Conservation (phyloP, 768 basidiomycete species). For the Peribolospora kevripleyi region DNA sequence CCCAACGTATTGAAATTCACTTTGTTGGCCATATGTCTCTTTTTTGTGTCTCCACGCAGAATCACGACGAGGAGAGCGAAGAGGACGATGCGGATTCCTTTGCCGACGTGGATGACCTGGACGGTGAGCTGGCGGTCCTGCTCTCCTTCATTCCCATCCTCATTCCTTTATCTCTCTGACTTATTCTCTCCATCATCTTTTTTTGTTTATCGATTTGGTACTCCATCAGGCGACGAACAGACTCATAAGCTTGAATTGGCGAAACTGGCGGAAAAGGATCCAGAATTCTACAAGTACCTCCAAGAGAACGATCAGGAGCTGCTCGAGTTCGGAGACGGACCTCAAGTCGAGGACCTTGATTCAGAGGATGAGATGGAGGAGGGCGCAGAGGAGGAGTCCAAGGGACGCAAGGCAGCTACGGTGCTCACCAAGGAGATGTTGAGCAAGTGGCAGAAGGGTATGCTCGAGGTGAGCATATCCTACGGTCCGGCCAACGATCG, state of each 20-base stretch:
- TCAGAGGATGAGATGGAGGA: conserved; percentile 3
- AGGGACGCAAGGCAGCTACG: conserved; percentile 19
- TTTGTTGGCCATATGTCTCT: background rate
- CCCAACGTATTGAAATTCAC: conserved; percentile 27
- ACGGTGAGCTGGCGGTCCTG: conserved; percentile 23
- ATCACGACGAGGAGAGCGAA: conserved; percentile 24
- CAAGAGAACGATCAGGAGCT: conserved; percentile 84
- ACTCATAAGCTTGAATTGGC: conserved; percentile 59
- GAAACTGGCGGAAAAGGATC: conserved; percentile 79
- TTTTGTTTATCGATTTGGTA: background rate
- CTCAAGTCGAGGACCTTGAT: background rate
- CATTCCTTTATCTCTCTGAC: background rate
- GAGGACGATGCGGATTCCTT: conserved; percentile 33
- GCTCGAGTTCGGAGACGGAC: conserved; percentile 43
- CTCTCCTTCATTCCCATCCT: background rate
- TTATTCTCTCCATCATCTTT: background rate
- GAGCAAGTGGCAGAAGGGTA: conserved; percentile 61
- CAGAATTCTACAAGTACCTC: conserved; percentile 83
- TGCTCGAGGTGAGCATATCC: conserved; percentile 41
- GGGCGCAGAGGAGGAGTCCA: conserved; percentile 13
- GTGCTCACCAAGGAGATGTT: conserved; percentile 46
- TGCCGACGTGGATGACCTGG: conserved; percentile 53
- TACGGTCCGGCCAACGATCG: too few relatives aligned
- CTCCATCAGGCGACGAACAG: conserved; percentile 37
- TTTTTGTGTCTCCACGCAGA: conserved; percentile 7